Percentiles rank a stretch among this genome's conserved stretches.
Conservation (phyloP, 148 eudicot species). For the Spergularia bocconei region DNA sequence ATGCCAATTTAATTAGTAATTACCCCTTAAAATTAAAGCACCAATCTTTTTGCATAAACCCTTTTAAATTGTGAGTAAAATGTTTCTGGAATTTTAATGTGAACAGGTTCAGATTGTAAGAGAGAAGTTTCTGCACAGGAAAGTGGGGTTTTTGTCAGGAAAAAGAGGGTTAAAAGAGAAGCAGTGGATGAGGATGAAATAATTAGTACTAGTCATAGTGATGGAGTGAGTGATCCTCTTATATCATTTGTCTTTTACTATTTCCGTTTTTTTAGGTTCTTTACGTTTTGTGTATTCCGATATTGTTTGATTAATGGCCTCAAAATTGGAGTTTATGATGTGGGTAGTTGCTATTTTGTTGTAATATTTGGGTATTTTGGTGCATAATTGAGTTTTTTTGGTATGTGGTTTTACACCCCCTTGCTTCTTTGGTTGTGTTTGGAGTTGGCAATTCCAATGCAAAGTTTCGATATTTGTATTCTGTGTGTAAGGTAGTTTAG, state of each 20-base stretch:
- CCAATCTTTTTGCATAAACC: neutral
- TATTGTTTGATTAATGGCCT: neutral
- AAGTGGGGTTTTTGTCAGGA: conserved; percentile 24
- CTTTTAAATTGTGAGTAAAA: neutral
- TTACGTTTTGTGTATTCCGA: no score
- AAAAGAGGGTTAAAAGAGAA: conserved; percentile 35
- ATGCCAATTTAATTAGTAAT: neutral
- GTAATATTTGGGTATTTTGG: conserved; percentile 5
- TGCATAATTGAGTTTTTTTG: neutral
- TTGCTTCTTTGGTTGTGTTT: conserved; percentile 1
- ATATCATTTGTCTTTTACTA: neutral
- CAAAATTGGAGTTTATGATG: neutral
- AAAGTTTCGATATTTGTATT: no score
- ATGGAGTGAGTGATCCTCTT: conserved; percentile 16
- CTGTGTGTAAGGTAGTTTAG: no score
- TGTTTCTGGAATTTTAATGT: neutral
- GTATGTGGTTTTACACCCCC: neutral
- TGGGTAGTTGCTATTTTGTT: conserved; percentile 12
- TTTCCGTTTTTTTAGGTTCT: no score
- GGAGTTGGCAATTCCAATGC: neutral
- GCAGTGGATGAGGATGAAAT: conserved; percentile 9
- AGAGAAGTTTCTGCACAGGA: conserved; percentile 20
- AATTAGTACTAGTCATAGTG: neutral
- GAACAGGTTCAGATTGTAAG: conserved; percentile 13
- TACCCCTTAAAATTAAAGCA: conserved; percentile 7